A percentile compares a stretch with the other conserved stretches of the same genome.
These are phyloP conservation scores for Yamadazyma blattariae DNA, from an alignment of 1,139 yeast species.

Conservation along the genomic window DNA sequence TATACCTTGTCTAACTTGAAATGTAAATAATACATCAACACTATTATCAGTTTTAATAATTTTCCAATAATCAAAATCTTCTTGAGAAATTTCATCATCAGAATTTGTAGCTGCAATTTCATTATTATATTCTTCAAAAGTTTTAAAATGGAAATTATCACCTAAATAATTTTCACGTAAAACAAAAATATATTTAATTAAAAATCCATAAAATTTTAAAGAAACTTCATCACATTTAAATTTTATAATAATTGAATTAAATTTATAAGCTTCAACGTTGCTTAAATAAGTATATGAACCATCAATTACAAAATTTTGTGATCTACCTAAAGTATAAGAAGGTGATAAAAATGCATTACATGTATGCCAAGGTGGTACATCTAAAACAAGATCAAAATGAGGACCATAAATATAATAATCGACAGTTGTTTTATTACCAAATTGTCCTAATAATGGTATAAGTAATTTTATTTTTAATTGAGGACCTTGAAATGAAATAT, in stretches of 20 bases:
- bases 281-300: constrained; percentile 69
- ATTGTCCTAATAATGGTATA: constrained; percentile 63
- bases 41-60: constrained; percentile 62
- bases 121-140: constrained; percentile 72
- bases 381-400: constrained; percentile 57
- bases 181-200: constrained; percentile 71
- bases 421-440: constrained; percentile 55
- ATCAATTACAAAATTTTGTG: constrained; percentile 54
- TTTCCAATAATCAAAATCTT: constrained; percentile 35
- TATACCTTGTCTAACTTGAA: constrained; percentile 68
- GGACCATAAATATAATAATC: constrained; percentile 57
- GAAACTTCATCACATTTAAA: constrained; percentile 67
- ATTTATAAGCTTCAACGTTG: constrained; percentile 58
- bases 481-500: constrained; percentile 69
- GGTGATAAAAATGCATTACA: constrained; percentile 64
- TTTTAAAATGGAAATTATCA: constrained; percentile 74
- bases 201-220: constrained; percentile 73
- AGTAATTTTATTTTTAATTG: constrained; percentile 43
- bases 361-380: constrained; percentile 93
- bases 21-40: constrained; percentile 70
- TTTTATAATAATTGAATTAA: constrained; percentile 66
- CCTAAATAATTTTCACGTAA: constrained; percentile 90
- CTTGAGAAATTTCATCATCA: constrained; percentile 6
- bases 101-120: constrained; percentile 10
- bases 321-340: constrained; percentile 60